Evolutionary conservation across 306 rosid species (phyloP), one percentile per base, ranked within the genome.

Genomic region (Prinsepia uniflora): DNA sequence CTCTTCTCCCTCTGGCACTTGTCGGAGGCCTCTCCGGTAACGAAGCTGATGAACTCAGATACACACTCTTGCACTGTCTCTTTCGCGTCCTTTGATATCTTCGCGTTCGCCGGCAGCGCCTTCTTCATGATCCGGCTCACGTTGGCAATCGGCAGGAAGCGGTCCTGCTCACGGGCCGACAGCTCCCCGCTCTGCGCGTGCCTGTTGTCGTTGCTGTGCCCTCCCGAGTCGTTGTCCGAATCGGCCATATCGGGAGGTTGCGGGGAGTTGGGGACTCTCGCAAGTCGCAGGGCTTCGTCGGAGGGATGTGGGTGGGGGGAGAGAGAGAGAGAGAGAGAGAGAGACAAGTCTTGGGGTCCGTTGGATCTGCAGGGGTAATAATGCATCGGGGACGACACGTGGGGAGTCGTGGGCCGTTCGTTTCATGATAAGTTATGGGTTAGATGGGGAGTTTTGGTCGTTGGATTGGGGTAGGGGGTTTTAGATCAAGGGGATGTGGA

Each of bases 111-210:
- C n/a, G 93, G 88, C 73, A 88, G 47, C 10, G 88, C 93, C 76
- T 88, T 88, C 82, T 88, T 88, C 93, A 88, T 88, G 56, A 85
- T 88, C 55, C 90, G 68, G 78, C 93, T 88, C 55, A 88, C 93
- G 85, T 85, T 88, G 41, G 93, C 90, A n/a, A 88, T 88, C 72
- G 88, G 93, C 46, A 88, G 57, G 67, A 88, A 81, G 69, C 86
- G 59, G 76, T 88, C 90, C 71, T 88, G 90, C 57, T 88, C 90
- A 67, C 82, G 78, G 64, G 87, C 34, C 72, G 85, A 83, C 1
- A 72, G 19, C 76, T 86, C 91, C 46, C 80, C 76, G 75, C 81
- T 17, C 8, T 71, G 74, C 13, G 18, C 20, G 3, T 71, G 73
- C 24, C 43, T 59, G n/a, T 41, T 22, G 64, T 39, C 63, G 78